These are phyloP conservation scores for Letharia lupina DNA, from an alignment of 495 filamentous ascomycete species.

Conservation along the genomic window DNA sequence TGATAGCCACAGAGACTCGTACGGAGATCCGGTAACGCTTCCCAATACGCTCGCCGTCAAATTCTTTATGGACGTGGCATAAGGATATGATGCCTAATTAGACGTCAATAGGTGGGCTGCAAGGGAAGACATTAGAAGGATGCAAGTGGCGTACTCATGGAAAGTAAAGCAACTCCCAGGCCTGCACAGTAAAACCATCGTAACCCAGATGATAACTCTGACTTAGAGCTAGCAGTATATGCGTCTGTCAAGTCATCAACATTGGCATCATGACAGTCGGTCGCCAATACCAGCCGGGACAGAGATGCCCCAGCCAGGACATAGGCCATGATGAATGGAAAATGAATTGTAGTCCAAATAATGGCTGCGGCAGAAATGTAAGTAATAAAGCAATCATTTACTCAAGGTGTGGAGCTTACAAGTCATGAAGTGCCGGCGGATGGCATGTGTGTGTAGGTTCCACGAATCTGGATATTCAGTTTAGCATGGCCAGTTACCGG, in stretches of 20 bases:
- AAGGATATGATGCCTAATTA: constrained; percentile 33
- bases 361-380: constrained; percentile 25
- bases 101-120: constrained; percentile 3
- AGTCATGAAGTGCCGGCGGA: constrained; percentile 38
- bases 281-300: constrained; percentile 44
- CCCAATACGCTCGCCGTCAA: constrained; percentile 34
- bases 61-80: constrained; percentile 35
- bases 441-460: constrained; percentile 49
- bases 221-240: constrained; percentile 36
- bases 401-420: constrained; percentile 25
- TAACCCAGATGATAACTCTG: constrained; percentile 38
- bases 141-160: constrained; percentile 34
- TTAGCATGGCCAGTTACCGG: not conserved
- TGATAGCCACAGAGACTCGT: constrained; percentile 39
- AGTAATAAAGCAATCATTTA: not conserved
- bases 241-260: constrained; percentile 37
- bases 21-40: constrained; percentile 41
- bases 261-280: constrained; percentile 39
- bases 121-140: not conserved
- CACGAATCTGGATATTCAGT: constrained; percentile 28
- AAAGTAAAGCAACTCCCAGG: constrained; percentile 42
- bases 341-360: constrained; percentile 36
- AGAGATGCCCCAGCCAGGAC: constrained; percentile 46
- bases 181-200: constrained; percentile 54
- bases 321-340: constrained; percentile 52